phyloP scores from a whole-genome alignment of 352 stramenopile species.

The Phytophthora rubi region DNA sequence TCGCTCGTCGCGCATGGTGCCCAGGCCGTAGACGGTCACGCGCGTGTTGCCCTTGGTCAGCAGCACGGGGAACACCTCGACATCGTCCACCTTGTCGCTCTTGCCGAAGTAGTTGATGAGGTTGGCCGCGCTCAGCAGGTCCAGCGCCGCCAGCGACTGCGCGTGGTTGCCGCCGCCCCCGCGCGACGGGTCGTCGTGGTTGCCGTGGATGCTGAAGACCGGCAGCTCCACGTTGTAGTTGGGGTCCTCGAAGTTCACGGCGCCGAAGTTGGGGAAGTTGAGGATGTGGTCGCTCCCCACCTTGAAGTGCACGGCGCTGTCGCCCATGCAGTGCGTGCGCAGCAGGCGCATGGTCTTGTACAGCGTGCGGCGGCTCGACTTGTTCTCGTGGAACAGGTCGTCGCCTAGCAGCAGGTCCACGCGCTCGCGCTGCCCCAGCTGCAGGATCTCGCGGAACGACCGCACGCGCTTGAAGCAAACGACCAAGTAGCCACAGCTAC shows the following conservation, averaged over 20 bases:
- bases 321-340: constrained; percentile 94
- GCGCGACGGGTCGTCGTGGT: constrained; percentile 98
- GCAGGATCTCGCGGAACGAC: constrained; percentile 89
- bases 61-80: constrained; percentile 96
- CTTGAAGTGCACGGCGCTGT: constrained; percentile 84
- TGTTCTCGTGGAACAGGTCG: constrained; percentile 99
- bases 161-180: constrained; percentile 74
- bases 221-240: constrained; percentile 95
- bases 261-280: constrained; percentile 90
- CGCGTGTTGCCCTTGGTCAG: constrained; percentile 95
- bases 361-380: constrained; percentile 95
- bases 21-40: constrained; percentile 98
- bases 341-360: constrained; percentile 98
- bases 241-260: constrained; percentile 98
- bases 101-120: constrained; percentile 99
- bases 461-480: constrained; percentile 62
- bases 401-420: constrained; percentile 96
- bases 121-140: constrained; percentile 66
- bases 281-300: constrained; percentile 91
- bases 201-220: constrained; percentile 99
- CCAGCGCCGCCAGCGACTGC: constrained; percentile 93
- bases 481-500: constrained; percentile 52
- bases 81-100: constrained; percentile 91
- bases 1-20: constrained; percentile 98
- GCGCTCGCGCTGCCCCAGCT: constrained; percentile 53